phyloP scores from a whole-genome alignment of 257 asterid genomes.

The Agastache rugosa region DNA sequence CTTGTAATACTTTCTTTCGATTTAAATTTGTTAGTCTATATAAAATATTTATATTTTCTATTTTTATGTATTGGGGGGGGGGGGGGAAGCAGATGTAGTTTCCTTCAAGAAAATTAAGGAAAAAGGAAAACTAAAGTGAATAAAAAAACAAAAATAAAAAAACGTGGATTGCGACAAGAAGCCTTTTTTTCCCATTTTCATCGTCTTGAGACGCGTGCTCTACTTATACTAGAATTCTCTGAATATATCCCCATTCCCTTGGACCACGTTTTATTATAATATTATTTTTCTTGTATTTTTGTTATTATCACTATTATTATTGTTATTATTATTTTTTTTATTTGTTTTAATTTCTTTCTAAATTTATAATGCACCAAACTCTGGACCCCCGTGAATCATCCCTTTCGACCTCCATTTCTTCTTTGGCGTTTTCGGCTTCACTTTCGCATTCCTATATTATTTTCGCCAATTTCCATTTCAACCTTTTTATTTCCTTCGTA shows the following conservation, averaged over 20 bases:
- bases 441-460: not conserved
- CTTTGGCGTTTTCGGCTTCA: slow-evolving; percentile 36
- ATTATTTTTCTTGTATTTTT: slow-evolving; percentile 18
- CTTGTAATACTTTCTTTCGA: not conserved
- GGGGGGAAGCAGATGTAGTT: too few relatives aligned
- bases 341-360: not conserved
- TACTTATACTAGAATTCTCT: not conserved
- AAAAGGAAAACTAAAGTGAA: not conserved
- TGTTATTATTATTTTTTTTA: not conserved
- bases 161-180: slow-evolving; percentile 12
- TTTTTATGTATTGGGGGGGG: too few relatives aligned
- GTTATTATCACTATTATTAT: not conserved
- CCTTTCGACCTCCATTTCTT: slow-evolving; percentile 33
- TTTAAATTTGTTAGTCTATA: not conserved
- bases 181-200: not conserved
- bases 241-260: slow-evolving; percentile 33
- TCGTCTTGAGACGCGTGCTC: slow-evolving; percentile 24
- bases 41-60: too few relatives aligned
- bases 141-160: not conserved
- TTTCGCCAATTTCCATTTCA: not conserved
- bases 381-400: slow-evolving; percentile 38
- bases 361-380: slow-evolving; percentile 38
- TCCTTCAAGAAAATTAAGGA: not conserved
- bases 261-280: slow-evolving; percentile 51
- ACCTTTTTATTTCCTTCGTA: not conserved